phyloP scores from a whole-genome alignment of 305 asterid species.

The Fraxinus sp. region DNA sequence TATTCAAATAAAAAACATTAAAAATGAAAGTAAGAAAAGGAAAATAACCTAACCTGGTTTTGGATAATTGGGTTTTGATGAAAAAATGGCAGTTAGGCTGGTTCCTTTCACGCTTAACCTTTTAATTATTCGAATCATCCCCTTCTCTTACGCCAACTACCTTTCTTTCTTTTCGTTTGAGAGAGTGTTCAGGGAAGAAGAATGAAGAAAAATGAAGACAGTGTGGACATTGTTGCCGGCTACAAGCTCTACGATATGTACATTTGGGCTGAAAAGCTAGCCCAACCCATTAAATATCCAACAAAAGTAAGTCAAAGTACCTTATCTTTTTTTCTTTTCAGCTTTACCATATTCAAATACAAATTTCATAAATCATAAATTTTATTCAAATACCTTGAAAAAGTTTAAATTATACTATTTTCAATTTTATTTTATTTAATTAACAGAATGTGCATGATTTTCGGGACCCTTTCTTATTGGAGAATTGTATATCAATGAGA shows the following conservation, averaged over 20 bases:
- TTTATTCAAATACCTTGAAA: neutral
- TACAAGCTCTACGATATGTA: neutral
- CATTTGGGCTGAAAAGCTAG: neutral
- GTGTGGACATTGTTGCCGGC: neutral
- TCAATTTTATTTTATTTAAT: neutral
- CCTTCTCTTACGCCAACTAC: neutral
- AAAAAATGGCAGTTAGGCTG: neutral
- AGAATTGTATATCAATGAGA: neutral
- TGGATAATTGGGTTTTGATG: neutral
- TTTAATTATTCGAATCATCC: neutral
- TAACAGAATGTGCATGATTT: neutral
- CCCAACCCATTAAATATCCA: neutral
- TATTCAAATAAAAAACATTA: neutral
- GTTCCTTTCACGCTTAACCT: neutral
- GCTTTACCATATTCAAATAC: neutral
- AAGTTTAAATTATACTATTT: neutral
- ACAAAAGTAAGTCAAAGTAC: neutral
- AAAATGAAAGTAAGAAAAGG: neutral
- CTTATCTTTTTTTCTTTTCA: neutral
- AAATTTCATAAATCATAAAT: too few species aligned
- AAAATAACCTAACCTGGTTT: neutral
- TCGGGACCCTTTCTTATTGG: neutral
- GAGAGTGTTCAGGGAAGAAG: neutral
- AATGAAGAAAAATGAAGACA: neutral
- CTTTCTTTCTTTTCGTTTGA: neutral